Evolutionary conservation across 805 yeast genomes (phyloP), one percentile per base, ranked within the genome.

Genomic region (Wickerhamiella sorbophila): DNA sequence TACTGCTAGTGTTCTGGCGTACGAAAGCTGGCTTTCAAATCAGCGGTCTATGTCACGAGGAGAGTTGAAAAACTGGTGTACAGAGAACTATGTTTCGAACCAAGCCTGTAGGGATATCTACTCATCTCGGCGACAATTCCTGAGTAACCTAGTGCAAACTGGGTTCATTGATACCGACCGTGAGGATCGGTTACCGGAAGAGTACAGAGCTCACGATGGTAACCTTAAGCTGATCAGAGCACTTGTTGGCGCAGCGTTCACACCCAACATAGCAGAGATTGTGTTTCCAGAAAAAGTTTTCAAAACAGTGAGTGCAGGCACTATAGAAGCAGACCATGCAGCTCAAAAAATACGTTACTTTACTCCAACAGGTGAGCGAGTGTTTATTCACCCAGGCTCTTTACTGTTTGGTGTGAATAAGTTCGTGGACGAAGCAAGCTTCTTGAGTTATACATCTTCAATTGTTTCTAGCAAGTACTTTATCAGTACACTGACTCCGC

Each of bases 311-410:
- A 63, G 77, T 27, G 69, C 76, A 0, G 98, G 98, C 18, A 72
- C 96, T 0, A 70, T 88, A 35, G 87, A 82, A 41, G 68, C 75
- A n/a, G 95, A 87, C 52, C 82, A 86, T 0, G 95, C 87, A 53
- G 81, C 87, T 2, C 71, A 67, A 43, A 65, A 69, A 44, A 78
- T 79, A 44, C 79, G 77, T 54, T 74, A 76, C 40, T 86, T 86
- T 81, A 69, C 80, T 35, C 63, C 82, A 48, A 75, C 74, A 52
- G 84, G 78, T 40, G 69, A 66, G 39, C 55, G 95, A 38, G 85
- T 87, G 0, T 87, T 84, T 48, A 60, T 84, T 18, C 96, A 88
- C 54, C 96, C 97, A 1, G 75, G 91, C 0, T 85, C 95, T 0
- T 67, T 81, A 1, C 54, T 83, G 38, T 84, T 86, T 54, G 70